Conservation (phyloP, 2,329 filamentous ascomycete genomes). For the Colletotrichum lentis region DNA sequence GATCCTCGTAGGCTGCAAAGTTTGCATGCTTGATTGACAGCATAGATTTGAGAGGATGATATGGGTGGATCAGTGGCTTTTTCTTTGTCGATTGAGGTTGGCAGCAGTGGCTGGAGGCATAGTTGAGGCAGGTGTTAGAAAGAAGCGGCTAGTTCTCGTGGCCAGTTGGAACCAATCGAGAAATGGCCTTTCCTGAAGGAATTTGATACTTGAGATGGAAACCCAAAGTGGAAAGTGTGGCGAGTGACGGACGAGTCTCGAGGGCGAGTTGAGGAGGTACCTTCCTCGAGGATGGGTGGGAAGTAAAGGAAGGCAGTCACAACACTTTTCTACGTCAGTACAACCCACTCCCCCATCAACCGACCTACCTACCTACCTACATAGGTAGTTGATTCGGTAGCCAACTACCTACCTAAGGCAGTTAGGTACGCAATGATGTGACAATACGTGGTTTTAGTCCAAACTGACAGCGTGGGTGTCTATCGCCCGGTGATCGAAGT, state of each 20-base stretch:
- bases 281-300: background rate
- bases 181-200: background rate
- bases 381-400: no score
- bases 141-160: no score
- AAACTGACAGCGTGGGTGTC: no score
- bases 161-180: background rate
- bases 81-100: background rate
- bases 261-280: background rate
- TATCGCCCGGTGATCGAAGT: no score
- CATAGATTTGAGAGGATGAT: background rate
- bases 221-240: background rate
- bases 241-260: background rate
- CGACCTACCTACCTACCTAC: no score
- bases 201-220: background rate
- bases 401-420: no score
- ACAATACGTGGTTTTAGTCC: no score
- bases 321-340: background rate
- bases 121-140: background rate
- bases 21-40: no score
- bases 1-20: background rate
- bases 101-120: background rate
- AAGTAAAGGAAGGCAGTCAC: background rate
- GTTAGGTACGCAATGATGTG: no score
- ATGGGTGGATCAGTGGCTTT: no score
- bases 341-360: no score